Conservation (phyloP, 129 eudicot species). For the Kitagawia praeruptora region DNA sequence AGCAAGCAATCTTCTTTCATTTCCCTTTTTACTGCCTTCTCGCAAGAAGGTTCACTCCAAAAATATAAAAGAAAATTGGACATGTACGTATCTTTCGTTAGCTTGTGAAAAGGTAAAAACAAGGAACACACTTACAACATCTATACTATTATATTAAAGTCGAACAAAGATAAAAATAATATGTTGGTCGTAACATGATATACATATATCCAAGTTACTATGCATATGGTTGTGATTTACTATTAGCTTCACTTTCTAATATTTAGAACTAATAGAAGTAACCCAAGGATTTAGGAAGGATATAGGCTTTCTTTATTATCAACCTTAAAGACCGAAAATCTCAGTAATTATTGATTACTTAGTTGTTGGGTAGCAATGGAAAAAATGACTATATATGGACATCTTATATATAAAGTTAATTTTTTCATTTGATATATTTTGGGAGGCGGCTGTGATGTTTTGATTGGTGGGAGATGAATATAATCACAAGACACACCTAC, state of each 20-base stretch:
- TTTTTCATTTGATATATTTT: background rate
- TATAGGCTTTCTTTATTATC: background rate
- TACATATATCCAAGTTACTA: background rate
- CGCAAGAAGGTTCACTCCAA: too few relatives aligned
- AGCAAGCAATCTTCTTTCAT: too few relatives aligned
- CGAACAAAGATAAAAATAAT: too few relatives aligned
- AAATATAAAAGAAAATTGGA: too few relatives aligned
- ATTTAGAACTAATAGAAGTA: background rate
- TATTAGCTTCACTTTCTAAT: background rate
- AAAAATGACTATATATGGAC: background rate
- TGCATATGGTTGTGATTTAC: background rate
- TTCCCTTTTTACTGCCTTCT: too few relatives aligned
- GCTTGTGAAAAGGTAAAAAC: too few relatives aligned
- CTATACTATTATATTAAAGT: too few relatives aligned
- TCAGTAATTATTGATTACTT: background rate
- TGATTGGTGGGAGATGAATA: background rate
- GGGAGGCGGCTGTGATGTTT: slow-evolving; percentile 3
- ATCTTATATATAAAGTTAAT: background rate
- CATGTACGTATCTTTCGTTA: too few relatives aligned
- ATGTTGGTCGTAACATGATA: too few relatives aligned
- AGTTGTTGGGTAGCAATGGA: background rate
- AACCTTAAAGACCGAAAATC: background rate
- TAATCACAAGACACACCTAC: background rate
- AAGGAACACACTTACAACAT: too few relatives aligned
- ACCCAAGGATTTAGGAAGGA: background rate